Percentiles rank a stretch among this genome's conserved stretches.
These are phyloP conservation scores for Coleophoma cylindrospora DNA, from an alignment of 2,329 filamentous ascomycete species.

Conservation along the genomic window DNA sequence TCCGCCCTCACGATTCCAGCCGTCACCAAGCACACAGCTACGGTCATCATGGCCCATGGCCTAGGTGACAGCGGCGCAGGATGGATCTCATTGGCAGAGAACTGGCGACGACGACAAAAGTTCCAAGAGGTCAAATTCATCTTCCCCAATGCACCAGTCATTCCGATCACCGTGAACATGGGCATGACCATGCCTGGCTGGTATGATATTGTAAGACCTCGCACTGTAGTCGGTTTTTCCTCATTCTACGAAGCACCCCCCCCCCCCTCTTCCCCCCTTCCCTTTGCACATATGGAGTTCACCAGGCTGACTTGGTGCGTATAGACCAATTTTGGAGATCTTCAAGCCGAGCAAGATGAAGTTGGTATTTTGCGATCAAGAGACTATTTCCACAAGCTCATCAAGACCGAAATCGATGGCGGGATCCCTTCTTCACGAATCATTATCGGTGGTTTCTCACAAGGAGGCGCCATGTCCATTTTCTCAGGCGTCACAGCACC, in stretches of 20 bases:
- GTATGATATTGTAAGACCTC: conserved; percentile 68
- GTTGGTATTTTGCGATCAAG: conserved; percentile 68
- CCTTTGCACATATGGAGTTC: no score
- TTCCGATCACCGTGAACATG: conserved; percentile 78
- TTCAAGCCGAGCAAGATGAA: conserved; percentile 56
- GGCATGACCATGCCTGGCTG: conserved; percentile 81
- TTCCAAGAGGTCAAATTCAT: conserved; percentile 92
- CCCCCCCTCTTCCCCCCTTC: no score
- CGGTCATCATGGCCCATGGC: conserved; percentile 91
- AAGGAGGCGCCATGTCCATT: conserved; percentile 84
- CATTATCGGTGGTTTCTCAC: conserved; percentile 78
- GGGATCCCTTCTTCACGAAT: conserved; percentile 82
- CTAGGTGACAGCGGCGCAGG: conserved; percentile 78
- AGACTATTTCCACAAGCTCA: conserved; percentile 72
- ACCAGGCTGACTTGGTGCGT: background rate
- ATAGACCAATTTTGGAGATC: conserved; percentile 38
- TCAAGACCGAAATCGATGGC: conserved; percentile 73
- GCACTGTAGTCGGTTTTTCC: conserved; percentile 16
- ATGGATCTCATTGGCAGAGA: conserved; percentile 79
- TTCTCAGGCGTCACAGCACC: conserved; percentile 70
- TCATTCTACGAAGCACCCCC: no score
- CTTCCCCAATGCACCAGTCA: conserved; percentile 82
- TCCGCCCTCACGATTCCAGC: conserved; percentile 68
- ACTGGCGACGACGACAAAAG: conserved; percentile 74
- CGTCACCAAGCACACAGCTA: conserved; percentile 80